Base-by-base conservation (phyloP, 2,329 filamentous ascomycete genomes). In the Dactylellina cionopaga region DNA sequence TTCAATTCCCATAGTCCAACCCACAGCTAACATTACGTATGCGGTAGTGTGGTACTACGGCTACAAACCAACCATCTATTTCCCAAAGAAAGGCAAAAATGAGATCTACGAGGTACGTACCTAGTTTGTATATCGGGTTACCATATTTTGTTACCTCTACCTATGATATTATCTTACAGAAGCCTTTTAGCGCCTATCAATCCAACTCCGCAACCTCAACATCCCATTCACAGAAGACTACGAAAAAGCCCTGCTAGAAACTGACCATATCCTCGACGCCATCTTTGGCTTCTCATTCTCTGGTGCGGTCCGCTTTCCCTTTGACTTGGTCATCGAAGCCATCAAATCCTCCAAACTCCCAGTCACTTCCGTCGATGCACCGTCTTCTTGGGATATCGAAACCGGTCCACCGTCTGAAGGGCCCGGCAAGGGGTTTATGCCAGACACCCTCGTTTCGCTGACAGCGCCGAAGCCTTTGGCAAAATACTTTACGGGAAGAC, bases 211-310 rank as follows among this genome's bases (percentile, higher is more conserved):
- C 77, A 90, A 94, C 78, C 87, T 98, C 62, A 85, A 89, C 9
- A 84, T 99, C 25, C 91, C 91, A 0, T 96, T 98, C 80, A 89
- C 89, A 13, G 85, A 91, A 13, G 91, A 97, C 80, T 96, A 98
- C 77, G 79, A 84, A 1, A 76, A 82, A 3, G 89, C 91, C 3
- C 80, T 96, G 5, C 81, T 83, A 46, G 84, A 87, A 58, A 85
- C 90, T 1, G 90, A 97, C 79, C 90, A 96, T 76, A 82, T 99
- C 58, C 84, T 99, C 68, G 95, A 99, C 80, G 92, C 95, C 7
- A 92, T 99, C 74, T 99, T 99, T 79, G 90, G 92, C 5, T 99
- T 99, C 83, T 95, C 90, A 72, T 99, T 99, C 82, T 89, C 89
- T 1, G 94, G 93, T 5, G 89, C 95, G 75, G 89, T 99, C 58